Evolutionary conservation across 306 rosid species (phyloP).

Genomic region (Lagenaria siceraria): DNA sequence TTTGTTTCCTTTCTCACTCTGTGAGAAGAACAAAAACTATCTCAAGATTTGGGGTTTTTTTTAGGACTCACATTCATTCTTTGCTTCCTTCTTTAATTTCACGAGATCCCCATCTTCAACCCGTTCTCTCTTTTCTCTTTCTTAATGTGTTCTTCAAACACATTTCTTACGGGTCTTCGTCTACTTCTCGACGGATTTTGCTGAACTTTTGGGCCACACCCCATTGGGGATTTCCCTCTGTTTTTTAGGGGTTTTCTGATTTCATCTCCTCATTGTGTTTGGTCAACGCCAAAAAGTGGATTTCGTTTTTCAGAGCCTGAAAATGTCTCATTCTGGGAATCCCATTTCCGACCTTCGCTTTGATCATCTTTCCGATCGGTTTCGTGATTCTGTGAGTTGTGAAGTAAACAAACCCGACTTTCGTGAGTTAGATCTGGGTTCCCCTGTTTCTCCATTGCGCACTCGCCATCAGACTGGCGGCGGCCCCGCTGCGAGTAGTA

Average conservation of each 20-base stretch:
- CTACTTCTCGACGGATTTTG: constrained; percentile 27
- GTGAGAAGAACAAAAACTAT: background rate
- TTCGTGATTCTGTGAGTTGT: constrained; percentile 44
- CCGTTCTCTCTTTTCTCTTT: background rate
- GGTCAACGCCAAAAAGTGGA: background rate
- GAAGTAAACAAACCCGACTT: constrained; percentile 75
- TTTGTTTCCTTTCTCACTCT: constrained; percentile 5
- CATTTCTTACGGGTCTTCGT: constrained; percentile 14
- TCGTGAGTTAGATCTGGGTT: constrained; percentile 87
- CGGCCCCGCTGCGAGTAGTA: constrained; percentile 46
- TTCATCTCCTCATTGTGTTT: background rate
- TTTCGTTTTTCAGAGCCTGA: background rate
- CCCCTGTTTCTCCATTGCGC: constrained; percentile 85
- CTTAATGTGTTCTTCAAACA: constrained; percentile 26
- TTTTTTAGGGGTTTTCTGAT: background rate
- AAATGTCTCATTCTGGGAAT: constrained; percentile 75
- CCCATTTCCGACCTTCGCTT: constrained; percentile 36
- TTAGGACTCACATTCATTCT: constrained; percentile 63
- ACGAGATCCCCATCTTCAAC: constrained; percentile 76
- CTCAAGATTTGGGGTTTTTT: background rate
- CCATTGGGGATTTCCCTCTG: background rate
- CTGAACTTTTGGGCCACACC: background rate
- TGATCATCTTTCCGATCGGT: constrained; percentile 37
- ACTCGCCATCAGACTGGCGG: constrained; percentile 32
- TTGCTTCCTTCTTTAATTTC: constrained; percentile 73